These are phyloP conservation scores for Plenodomus tracheiphilus DNA, from an alignment of 2,329 filamentous ascomycete species.

Conservation along the genomic window DNA sequence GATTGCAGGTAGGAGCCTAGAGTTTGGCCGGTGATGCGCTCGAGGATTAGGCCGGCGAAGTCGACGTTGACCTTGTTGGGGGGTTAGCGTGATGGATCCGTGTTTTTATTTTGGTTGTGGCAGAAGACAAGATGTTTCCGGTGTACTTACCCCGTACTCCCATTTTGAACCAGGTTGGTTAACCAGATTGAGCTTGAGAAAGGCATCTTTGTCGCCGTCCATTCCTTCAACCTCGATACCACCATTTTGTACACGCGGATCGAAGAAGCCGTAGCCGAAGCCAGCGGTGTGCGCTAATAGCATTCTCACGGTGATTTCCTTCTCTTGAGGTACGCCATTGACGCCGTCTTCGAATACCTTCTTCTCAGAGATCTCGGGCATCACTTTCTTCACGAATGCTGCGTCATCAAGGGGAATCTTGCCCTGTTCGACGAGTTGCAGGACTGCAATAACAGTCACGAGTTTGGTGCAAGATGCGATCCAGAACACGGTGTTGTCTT, in stretches of 20 bases:
- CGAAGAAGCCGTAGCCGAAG: slow-evolving; percentile 55
- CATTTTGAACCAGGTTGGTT: slow-evolving; percentile 66
- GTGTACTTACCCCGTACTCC: slow-evolving; percentile 55
- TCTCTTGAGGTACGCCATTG: slow-evolving; percentile 43
- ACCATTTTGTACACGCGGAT: slow-evolving; percentile 48
- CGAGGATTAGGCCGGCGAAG: slow-evolving; percentile 54
- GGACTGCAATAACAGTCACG: slow-evolving; percentile 35
- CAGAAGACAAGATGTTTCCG: not conserved
- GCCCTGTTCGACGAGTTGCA: slow-evolving; percentile 45
- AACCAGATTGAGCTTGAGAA: slow-evolving; percentile 57
- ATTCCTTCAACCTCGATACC: slow-evolving; percentile 60
- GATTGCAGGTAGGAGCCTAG: slow-evolving; percentile 53
- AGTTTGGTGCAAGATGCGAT: slow-evolving; percentile 56
- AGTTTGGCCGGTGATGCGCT: slow-evolving; percentile 48
- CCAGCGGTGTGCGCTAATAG: slow-evolving; percentile 55
- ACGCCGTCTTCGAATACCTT: slow-evolving; percentile 45
- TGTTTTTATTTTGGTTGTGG: not conserved
- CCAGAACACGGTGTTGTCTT: slow-evolving; percentile 62
- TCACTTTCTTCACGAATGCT: slow-evolving; percentile 34
- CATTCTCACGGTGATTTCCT: slow-evolving; percentile 56
- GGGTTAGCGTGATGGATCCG: not conserved
- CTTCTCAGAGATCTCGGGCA: slow-evolving; percentile 46
- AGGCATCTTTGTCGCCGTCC: slow-evolving; percentile 56
- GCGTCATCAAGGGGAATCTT: slow-evolving; percentile 42
- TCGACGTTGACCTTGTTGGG: slow-evolving; percentile 52